Base-by-base conservation (phyloP, 2,329 filamentous ascomycete species). In the Pseudopyrenochaeta lycopersici region DNA sequence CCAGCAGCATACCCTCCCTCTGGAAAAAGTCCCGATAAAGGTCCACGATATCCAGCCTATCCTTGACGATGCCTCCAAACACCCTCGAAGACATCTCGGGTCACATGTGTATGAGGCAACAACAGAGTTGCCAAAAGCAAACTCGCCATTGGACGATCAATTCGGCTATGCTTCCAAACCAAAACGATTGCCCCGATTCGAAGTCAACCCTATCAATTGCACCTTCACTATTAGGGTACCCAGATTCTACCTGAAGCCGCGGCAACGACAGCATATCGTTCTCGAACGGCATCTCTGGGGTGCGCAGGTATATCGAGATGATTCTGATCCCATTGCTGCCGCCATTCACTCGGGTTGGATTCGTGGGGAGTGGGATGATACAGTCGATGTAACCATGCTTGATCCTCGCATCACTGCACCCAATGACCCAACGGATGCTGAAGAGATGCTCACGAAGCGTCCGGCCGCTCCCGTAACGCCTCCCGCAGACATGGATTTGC, bases 331-430 rank as follows among this genome's bases (percentile, higher is more conserved):
- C 0, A 84, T 99, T 20, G 94, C 92, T 0, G 93, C 94, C 2
- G 94, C 93, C 54, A 94, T 99, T 40, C 95, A 99, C 73, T 88
- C 88, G 1, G 95, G 95, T 3, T 98, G 92, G 88, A 90, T 99
- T 63, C 88, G 89, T 36, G 94, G 94, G 30, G 91, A 93, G 66
- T 97, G 93, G 90, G 82, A 87, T 4, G 87, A 92, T 6, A 89
- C 91, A 31, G 85, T 95, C 1, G 90, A 95, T 63, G 81, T 86
- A 1, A 80, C 82, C 11, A 80, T 94, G 76, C 81, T 96, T 10
- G 82, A 84, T 58, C 76, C 82, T 30, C 79, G 82, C 47, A 80
- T 83, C 48, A 80, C 79, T 45, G 80, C 80, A 14, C 66, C 72
- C 21, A 73, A 73, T 40, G 70, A 73, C 14, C 63, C 80, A 68